Evolutionary conservation across 306 rosid species (phyloP), one percentile per base, ranked within the genome.

Genomic region (Bauhinia variegata): DNA sequence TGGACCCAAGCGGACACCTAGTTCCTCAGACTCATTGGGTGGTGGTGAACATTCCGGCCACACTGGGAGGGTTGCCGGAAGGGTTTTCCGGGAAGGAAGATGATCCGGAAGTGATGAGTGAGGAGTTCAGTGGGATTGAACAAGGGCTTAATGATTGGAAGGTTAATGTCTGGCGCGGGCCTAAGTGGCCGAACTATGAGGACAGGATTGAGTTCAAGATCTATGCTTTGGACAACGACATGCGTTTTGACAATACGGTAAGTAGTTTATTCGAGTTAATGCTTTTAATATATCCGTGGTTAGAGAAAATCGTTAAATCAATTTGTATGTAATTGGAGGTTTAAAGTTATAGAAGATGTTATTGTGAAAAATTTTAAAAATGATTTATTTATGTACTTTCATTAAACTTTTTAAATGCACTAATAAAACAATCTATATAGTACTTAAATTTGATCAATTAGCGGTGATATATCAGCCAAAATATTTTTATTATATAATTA

Each of bases 91-190:
- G 58, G 7, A 60, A 67, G 34, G 57, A 4, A 43, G 79, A 44
- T n/a, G n/a, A n/a, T n/a, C n/a, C n/a, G 33, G 69, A 53, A 23
- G 28, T 23, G 30, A 3, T 51, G 51, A 64, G 57, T 4, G 34
- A 8, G 8, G 79, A 59, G 57, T 59, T 50, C 52, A 42, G 15
- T n/a, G 42, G 15, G 6, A 52, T 75, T 60, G 74, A 67, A 42
- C 73, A 75, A 60, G 79, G 79, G 79, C 7, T 67, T 51, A 75
- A 75, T 0, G 74, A 75, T 42, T 67, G 79, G 74, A 67, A 67
- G 0, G 74, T 67, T 18, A 6, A 38, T 4, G 32, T 67, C 23
- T 75, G 79, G 64, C 73, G 69, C 18, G 79, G 74, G 23, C 79
- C 79, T 6, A 75, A 50, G 52, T 6, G 32, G 18, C 23, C 69